Percentiles rank a stretch among this genome's conserved stretches.
phyloP scores from a whole-genome alignment of 1,284 basidiomycete genomes.

The Leccinum huronense region DNA sequence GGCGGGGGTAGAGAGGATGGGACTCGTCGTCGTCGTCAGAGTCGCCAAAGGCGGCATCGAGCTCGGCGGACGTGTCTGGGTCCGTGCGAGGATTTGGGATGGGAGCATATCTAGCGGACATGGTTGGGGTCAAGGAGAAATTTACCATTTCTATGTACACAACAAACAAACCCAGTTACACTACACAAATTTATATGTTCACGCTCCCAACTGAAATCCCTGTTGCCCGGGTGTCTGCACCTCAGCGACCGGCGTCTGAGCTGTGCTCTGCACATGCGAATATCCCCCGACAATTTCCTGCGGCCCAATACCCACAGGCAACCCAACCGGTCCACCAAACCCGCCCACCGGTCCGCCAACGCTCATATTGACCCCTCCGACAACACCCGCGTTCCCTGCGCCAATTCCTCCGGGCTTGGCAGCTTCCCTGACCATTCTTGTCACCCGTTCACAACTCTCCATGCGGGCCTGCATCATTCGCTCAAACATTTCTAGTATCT shows the following conservation, averaged over 20 bases:
- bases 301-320: constrained; percentile 25
- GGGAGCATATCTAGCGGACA: constrained; percentile 70
- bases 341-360: constrained; percentile 33
- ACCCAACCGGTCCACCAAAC: constrained; percentile 31
- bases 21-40: constrained; percentile 66
- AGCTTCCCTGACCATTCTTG: constrained; percentile 55
- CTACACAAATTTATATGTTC: background rate
- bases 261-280: constrained; percentile 15
- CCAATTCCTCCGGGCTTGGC: constrained; percentile 29
- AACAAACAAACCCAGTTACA: background rate
- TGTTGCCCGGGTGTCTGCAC: constrained; percentile 25
- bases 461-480: constrained; percentile 69
- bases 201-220: constrained; percentile 26
- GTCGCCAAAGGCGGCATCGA: constrained; percentile 77
- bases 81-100: constrained; percentile 59
- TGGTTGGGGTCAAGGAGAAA: constrained; percentile 26
- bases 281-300: constrained; percentile 24
- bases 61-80: constrained; percentile 54
- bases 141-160: background rate
- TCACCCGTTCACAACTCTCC: constrained; percentile 68
- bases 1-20: constrained; percentile 48
- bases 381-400: constrained; percentile 10
- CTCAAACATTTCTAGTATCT: constrained; percentile 65
- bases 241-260: constrained; percentile 12
- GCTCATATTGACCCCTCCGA: constrained; percentile 17